phyloP scores from a whole-genome alignment of 345 rosid genomes.

The Lumnitzera littorea region DNA sequence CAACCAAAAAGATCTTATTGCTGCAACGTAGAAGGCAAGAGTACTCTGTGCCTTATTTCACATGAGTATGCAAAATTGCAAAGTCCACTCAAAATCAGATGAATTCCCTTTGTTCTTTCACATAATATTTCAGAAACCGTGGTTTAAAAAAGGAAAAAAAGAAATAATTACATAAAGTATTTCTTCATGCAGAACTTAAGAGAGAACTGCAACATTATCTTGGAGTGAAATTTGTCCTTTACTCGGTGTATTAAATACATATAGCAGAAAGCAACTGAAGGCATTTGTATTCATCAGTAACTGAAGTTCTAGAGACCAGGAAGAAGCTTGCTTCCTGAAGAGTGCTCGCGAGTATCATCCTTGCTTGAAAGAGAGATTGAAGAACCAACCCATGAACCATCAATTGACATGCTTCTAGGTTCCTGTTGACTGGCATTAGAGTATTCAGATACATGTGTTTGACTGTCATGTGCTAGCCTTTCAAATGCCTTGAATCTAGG shows the following conservation, averaged over 20 bases:
- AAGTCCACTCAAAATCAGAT: too few relatives aligned
- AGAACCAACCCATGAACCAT: conserved; percentile 65
- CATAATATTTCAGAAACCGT: too few relatives aligned
- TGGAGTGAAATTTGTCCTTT: too few relatives aligned
- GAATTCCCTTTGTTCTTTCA: too few relatives aligned
- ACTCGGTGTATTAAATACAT: background rate
- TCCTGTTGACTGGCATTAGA: conserved; percentile 32
- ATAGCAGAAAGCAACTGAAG: background rate
- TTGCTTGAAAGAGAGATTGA: conserved; percentile 28
- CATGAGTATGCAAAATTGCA: too few relatives aligned
- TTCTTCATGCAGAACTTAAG: too few relatives aligned
- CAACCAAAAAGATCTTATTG: too few relatives aligned
- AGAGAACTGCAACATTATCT: too few relatives aligned
- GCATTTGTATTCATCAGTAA: background rate
- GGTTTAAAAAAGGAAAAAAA: too few relatives aligned
- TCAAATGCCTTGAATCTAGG: conserved; percentile 80
- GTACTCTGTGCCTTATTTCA: too few relatives aligned
- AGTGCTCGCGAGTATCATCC: conserved; percentile 20
- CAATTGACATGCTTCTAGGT: conserved; percentile 41
- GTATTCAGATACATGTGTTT: conserved; percentile 29
- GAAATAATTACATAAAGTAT: too few relatives aligned
- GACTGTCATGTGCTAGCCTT: conserved; percentile 55
- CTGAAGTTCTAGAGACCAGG: conserved; percentile 8
- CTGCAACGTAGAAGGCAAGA: too few relatives aligned
- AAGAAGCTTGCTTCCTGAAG: conserved; percentile 28